Percentiles rank a stretch among this genome's conserved stretches.
These are phyloP conservation scores for Xerocomellus chrysenteron DNA, from an alignment of 768 basidiomycete species.

Conservation along the genomic window DNA sequence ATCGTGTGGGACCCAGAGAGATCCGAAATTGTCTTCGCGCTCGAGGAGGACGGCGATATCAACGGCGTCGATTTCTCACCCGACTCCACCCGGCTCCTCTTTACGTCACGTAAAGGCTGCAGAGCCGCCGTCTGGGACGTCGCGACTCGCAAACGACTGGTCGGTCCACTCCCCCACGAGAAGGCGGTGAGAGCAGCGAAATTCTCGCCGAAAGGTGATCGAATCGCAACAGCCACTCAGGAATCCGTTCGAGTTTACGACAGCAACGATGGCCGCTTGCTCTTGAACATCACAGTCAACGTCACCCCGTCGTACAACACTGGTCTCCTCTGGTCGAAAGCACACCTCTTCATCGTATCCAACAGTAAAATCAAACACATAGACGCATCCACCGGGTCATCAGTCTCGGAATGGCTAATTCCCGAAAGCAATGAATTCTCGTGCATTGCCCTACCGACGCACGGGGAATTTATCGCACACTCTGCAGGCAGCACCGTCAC, in stretches of 20 bases:
- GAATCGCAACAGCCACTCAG: not conserved
- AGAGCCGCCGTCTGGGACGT: not conserved
- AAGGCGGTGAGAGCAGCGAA: not conserved
- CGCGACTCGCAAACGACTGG: not conserved
- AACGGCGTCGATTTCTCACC: not conserved
- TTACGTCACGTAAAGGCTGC: not conserved
- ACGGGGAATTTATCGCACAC: not conserved
- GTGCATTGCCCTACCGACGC: not conserved
- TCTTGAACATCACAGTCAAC: not conserved
- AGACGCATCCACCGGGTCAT: not conserved
- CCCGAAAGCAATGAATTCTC: accelerated
- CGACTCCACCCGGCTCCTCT: not conserved
- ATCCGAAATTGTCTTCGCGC: not conserved
- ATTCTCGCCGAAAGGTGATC: not conserved
- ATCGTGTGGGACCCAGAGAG: not conserved
- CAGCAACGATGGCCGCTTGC: not conserved
- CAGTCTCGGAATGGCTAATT: not conserved
- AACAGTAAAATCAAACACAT: not conserved
- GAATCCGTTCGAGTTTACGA: not conserved
- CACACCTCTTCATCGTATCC: conserved; percentile 1
- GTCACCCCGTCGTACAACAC: not conserved
- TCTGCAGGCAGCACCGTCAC: not conserved
- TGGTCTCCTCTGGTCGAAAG: conserved; percentile 1
- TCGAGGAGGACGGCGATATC: not conserved
- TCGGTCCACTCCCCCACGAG: not conserved